Conservation (phyloP, 305 asterid genomes). For the Caryopteris hybrid region DNA sequence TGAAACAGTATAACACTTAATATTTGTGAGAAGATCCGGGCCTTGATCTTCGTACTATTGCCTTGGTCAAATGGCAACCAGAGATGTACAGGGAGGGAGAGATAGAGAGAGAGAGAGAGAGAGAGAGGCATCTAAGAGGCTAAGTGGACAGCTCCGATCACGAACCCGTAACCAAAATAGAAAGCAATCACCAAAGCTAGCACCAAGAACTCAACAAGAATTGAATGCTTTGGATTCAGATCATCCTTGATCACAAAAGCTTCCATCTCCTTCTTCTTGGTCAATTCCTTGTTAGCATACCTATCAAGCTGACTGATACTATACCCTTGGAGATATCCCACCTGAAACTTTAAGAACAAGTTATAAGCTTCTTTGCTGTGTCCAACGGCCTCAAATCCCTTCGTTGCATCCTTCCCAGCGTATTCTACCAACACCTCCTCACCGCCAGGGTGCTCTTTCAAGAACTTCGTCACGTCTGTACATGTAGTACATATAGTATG, state of each 20-base stretch:
- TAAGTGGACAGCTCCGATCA: slow-evolving; percentile 2
- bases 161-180: slow-evolving; percentile 26
- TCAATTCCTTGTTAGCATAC: background rate
- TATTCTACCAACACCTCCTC: slow-evolving; percentile 39
- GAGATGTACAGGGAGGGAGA: too few species aligned
- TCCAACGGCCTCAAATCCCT: slow-evolving; percentile 35
- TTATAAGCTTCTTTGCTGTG: slow-evolving; percentile 37
- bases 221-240: background rate
- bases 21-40: too few species aligned
- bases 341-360: slow-evolving; percentile 20
- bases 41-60: too few species aligned
- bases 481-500: slow-evolving; percentile 13
- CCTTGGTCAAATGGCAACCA: too few species aligned
- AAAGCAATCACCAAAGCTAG: slow-evolving; percentile 22
- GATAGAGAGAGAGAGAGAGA: too few species aligned
- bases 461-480: slow-evolving; percentile 29
- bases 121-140: too few species aligned
- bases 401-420: slow-evolving; percentile 41
- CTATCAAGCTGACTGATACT: background rate
- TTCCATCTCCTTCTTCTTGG: slow-evolving; percentile 35
- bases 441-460: slow-evolving; percentile 46
- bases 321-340: slow-evolving; percentile 36
- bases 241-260: slow-evolving; percentile 42
- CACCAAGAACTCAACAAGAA: slow-evolving; percentile 26
- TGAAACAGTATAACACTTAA: too few species aligned